Evolutionary conservation across 1,139 yeast species (phyloP).

Genomic region (Pichia terricola): DNA sequence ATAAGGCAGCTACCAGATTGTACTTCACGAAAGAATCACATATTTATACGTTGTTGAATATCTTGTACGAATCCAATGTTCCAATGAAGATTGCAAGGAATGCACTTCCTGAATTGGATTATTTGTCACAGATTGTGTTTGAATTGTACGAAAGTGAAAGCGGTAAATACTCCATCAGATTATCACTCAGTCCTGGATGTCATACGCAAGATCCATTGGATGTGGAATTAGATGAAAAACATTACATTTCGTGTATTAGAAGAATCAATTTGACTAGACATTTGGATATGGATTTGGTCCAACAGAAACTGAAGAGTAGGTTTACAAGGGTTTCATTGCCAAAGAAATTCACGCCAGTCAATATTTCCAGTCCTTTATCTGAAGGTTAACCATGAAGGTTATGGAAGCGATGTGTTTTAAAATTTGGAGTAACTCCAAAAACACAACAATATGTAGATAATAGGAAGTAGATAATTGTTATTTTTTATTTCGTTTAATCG

Average conservation of each 20-base stretch:
- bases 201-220: conserved; percentile 96
- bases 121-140: conserved; percentile 87
- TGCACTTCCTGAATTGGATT: conserved; percentile 93
- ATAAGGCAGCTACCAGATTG: conserved; percentile 73
- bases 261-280: conserved; percentile 84
- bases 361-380: conserved; percentile 47
- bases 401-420: no score
- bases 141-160: conserved; percentile 81
- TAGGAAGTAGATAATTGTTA: no score
- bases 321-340: conserved; percentile 87
- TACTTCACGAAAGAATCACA: conserved; percentile 97
- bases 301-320: conserved; percentile 71
- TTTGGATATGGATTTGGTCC: conserved; percentile 82
- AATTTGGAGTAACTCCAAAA: no score
- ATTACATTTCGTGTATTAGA: conserved; percentile 93
- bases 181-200: conserved; percentile 93
- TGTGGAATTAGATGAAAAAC: conserved; percentile 92
- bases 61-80: conserved; percentile 85
- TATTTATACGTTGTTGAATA: conserved; percentile 84
- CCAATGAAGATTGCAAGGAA: conserved; percentile 93
- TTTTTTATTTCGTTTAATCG: no score
- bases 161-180: conserved; percentile 70
- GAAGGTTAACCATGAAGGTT: conserved; percentile 10
- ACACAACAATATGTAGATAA: no score
- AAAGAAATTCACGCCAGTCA: conserved; percentile 84